Evolutionary conservation across 495 filamentous ascomycete genomes (phyloP).

Genomic region (Hyaloscypha variabilis): DNA sequence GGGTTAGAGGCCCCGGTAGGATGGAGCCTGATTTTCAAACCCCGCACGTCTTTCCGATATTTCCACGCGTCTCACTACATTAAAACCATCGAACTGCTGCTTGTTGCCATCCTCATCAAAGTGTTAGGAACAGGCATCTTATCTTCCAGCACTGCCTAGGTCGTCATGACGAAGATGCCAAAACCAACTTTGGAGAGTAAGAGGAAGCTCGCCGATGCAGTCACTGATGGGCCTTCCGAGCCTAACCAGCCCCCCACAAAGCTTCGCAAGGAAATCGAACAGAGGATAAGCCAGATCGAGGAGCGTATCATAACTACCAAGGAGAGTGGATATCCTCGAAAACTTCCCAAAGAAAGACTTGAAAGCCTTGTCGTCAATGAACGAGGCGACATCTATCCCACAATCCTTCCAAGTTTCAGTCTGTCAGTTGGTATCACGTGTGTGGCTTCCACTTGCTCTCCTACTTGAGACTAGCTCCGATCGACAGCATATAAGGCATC

Average conservation of each 20-base stretch:
- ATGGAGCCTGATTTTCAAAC: background rate
- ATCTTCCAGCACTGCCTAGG: background rate
- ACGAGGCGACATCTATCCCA: slow-evolving; percentile 17
- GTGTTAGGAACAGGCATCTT: background rate
- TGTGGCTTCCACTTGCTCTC: too few relatives aligned
- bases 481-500: too few relatives aligned
- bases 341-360: slow-evolving; percentile 14
- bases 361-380: slow-evolving; percentile 10
- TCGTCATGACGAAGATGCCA: slow-evolving; percentile 7
- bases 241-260: slow-evolving; percentile 5
- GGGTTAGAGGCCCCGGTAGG: too few relatives aligned
- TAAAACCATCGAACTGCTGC: background rate
- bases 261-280: slow-evolving; percentile 6
- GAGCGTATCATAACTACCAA: slow-evolving; percentile 10
- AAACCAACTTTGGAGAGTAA: slow-evolving; percentile 13
- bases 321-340: background rate
- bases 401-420: slow-evolving; percentile 15
- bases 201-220: slow-evolving; percentile 11
- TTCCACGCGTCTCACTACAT: slow-evolving; percentile 5
- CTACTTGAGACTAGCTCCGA: too few relatives aligned
- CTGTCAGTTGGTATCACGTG: too few relatives aligned
- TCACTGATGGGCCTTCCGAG: slow-evolving; percentile 10
- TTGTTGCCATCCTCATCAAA: slow-evolving; percentile 2
- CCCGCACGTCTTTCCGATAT: slow-evolving; percentile 2
- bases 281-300: background rate